Evolutionary conservation across 257 asterid species (phyloP), one percentile per base, ranked within the genome.

Genomic region (Osmanthus fragrans): DNA sequence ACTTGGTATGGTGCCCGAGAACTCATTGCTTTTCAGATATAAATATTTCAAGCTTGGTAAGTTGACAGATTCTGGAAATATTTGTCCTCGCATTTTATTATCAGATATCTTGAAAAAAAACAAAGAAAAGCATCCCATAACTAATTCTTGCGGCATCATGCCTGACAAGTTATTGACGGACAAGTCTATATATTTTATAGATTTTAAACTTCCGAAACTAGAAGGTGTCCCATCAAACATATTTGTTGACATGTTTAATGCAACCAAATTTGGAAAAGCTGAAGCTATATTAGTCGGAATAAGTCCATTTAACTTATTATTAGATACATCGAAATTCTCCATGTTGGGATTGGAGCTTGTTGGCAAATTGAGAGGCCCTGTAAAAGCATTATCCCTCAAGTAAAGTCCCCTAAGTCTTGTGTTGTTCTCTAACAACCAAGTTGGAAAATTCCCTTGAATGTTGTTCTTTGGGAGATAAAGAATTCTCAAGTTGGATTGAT

Each of bases 171-270:
- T 42, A 42, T 42, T 42, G 16, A 2, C 4, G 0, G 49, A 18
- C 49, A 76, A 69, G 73, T 39, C 42, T 42, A 42, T 10, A 12
- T 11, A 11, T 42, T 3, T 12, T 10, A 42, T 12, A 42, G 49
- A 42, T 73, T 66, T 30, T 36, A 68, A 32, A 51, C 60, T 42
- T 18, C 85, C 79, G 2, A 82, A 25, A 56, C 29, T 42, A 3
- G 77, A 51, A 13, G 82, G 85, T 5, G 4, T 11, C 8, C 85
- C 77, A 33, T 72, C 67, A 60, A 81, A 27, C 68, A 45, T 27
- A 33, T 76, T 76, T 11, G 70, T n/a, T 65, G 75, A 49, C 69
- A 68, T 68, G 29, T 19, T n/a, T 32, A 30, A 30, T 15, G 8
- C 16, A 29, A 18, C 4, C 12, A 76, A 2, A 0, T 76, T 76